A percentile compares a stretch with the other conserved stretches of the same genome.
phyloP scores from a whole-genome alignment of 2,329 filamentous ascomycete genomes.

The Cryoendolithus antarcticus region DNA sequence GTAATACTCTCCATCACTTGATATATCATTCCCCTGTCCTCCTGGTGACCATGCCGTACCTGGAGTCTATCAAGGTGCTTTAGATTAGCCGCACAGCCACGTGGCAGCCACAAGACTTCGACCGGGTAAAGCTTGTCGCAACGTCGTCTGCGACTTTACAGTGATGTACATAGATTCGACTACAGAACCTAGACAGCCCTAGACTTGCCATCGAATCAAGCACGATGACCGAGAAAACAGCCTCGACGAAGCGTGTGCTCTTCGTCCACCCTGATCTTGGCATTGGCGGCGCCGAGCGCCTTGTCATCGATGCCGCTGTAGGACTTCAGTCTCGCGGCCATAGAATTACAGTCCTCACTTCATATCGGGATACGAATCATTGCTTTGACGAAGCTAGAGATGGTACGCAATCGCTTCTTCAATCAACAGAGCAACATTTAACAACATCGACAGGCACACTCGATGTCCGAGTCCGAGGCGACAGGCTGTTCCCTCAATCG shows the following conservation, averaged over 20 bases:
- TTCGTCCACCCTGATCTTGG: conserved; percentile 95
- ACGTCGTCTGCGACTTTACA: no score
- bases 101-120: no score
- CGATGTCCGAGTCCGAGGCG: conserved; percentile 80
- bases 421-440: not conserved
- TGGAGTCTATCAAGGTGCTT: no score
- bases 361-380: conserved; percentile 76
- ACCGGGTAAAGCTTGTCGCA: no score
- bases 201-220: no score
- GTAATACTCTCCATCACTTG: no score
- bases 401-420: conserved; percentile 40
- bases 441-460: conserved; percentile 55
- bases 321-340: conserved; percentile 78
- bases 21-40: no score
- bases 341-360: conserved; percentile 85
- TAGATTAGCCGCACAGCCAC: no score
- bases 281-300: conserved; percentile 86
- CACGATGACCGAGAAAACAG: no score
- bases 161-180: no score
- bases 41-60: no score
- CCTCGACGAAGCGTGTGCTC: conserved; percentile 24
- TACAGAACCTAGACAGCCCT: no score
- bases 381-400: conserved; percentile 96
- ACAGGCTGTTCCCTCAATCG: conserved; percentile 65
- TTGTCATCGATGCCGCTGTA: conserved; percentile 90